Percentiles rank a stretch among this genome's conserved stretches.
Evolutionary conservation across 257 asterid genomes (phyloP).

Genomic region (Marsdenia floribunda): DNA sequence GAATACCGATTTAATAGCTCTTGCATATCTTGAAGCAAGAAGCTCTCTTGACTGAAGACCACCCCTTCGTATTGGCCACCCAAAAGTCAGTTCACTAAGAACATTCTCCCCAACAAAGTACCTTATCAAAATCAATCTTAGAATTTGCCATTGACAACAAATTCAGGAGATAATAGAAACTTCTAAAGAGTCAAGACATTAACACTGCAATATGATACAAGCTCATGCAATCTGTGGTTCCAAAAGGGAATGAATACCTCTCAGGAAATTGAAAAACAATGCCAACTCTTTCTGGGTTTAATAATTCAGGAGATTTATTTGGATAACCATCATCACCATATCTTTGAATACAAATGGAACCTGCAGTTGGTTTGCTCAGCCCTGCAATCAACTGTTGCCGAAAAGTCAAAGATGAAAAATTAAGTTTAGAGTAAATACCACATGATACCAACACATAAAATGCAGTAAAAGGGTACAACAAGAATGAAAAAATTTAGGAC

Average conservation of each 20-base stretch:
- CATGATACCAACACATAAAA: conserved; percentile 4
- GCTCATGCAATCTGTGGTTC: neutral
- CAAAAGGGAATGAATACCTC: conserved; percentile 44
- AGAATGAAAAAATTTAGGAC: conserved; percentile 29
- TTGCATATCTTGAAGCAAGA: conserved; percentile 79
- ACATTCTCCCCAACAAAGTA: conserved; percentile 84
- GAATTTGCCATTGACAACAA: neutral
- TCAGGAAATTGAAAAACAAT: conserved; percentile 97
- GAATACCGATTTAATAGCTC: conserved; percentile 73
- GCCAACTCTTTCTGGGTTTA: conserved; percentile 75
- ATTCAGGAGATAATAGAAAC: neutral
- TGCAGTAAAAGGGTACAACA: neutral
- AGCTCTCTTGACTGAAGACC: conserved; percentile 71
- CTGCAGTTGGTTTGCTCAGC: conserved; percentile 79
- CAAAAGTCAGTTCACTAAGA: conserved; percentile 87
- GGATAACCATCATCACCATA: conserved; percentile 58
- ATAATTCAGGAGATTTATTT: conserved; percentile 41
- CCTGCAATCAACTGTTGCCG: conserved; percentile 80
- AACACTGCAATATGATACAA: neutral
- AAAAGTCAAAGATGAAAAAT: conserved; percentile 20
- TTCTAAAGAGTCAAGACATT: neutral
- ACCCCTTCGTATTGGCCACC: conserved; percentile 88
- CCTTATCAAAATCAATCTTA: conserved; percentile 29
- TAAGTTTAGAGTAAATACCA: conserved; percentile 13
- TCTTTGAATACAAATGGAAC: conserved; percentile 62